Percentiles rank a stretch among this genome's conserved stretches.
Evolutionary conservation across 345 rosid genomes (phyloP).

Genomic region (Punica granatum): DNA sequence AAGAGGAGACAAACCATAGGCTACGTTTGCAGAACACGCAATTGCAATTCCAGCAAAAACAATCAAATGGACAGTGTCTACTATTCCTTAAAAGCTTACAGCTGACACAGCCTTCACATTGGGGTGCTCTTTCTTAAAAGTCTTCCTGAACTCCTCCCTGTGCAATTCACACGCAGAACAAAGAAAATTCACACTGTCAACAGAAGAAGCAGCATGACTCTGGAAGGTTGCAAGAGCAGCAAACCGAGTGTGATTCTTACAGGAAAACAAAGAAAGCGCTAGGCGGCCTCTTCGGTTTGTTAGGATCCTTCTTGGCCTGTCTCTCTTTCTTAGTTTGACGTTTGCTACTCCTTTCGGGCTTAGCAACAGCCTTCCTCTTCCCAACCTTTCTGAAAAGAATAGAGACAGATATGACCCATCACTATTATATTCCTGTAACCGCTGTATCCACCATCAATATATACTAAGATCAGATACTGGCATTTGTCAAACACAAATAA

Average conservation of each 20-base stretch:
- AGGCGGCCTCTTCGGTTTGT: slow-evolving; percentile 70
- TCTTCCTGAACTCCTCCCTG: slow-evolving; percentile 60
- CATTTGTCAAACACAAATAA: neutral
- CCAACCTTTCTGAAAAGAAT: slow-evolving; percentile 39
- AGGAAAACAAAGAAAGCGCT: slow-evolving; percentile 77
- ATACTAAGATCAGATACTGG: neutral
- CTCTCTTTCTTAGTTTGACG: slow-evolving; percentile 27
- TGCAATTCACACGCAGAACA: slow-evolving; percentile 4
- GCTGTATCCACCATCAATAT: neutral
- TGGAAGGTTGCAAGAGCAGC: neutral
- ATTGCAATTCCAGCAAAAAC: neutral
- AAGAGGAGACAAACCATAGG: neutral
- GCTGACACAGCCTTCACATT: slow-evolving; percentile 67
- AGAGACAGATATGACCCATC: slow-evolving; percentile 5
- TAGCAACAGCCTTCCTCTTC: slow-evolving; percentile 47
- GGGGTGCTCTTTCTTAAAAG: slow-evolving; percentile 67
- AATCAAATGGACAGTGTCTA: neutral
- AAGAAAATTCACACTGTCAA: neutral
- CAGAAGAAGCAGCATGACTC: neutral
- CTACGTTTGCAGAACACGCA: neutral
- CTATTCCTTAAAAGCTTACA: slow-evolving; percentile 25
- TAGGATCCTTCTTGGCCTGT: slow-evolving; percentile 48
- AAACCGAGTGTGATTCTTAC: slow-evolving; percentile 20
- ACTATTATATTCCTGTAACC: neutral
- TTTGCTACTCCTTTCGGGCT: slow-evolving; percentile 25